Evolutionary conservation across 2,329 filamentous ascomycete species (phyloP).

Genomic region (Penicillium janthinellum): DNA sequence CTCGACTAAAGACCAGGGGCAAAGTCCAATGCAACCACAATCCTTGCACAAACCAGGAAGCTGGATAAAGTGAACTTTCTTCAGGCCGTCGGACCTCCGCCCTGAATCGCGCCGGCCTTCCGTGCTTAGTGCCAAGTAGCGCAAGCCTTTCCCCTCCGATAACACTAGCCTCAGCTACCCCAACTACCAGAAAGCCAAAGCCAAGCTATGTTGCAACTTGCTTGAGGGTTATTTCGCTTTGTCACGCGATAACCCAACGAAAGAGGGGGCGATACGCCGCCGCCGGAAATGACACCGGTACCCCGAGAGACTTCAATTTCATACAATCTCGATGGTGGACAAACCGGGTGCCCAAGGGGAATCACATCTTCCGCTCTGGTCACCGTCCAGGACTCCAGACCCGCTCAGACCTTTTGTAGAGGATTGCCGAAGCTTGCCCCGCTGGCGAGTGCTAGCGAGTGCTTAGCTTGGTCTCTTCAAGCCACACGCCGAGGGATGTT

Average conservation of each 20-base stretch:
- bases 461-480: slow-evolving; percentile 10
- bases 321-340: background rate
- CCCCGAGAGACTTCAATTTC: background rate
- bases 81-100: slow-evolving; percentile 25
- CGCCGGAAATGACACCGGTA: slow-evolving; percentile 4
- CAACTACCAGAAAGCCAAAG: background rate
- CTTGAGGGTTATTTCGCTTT: background rate
- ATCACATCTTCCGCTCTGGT: background rate
- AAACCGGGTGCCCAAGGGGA: background rate
- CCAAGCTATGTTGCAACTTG: background rate
- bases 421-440: slow-evolving; percentile 7
- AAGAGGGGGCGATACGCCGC: background rate
- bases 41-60: background rate
- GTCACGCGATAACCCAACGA: background rate
- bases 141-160: slow-evolving; percentile 11
- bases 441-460: slow-evolving; percentile 8
- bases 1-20: background rate
- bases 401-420: slow-evolving; percentile 1
- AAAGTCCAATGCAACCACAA: slow-evolving; percentile 6
- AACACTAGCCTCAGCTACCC: slow-evolving; percentile 2
- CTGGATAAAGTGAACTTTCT: background rate
- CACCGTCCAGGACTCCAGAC: background rate
- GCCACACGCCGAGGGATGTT: slow-evolving; percentile 3
- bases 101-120: slow-evolving; percentile 4
- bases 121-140: background rate